Conservation (phyloP, 176 grass and related monocot species). For the Alopecurus myosuroides region DNA sequence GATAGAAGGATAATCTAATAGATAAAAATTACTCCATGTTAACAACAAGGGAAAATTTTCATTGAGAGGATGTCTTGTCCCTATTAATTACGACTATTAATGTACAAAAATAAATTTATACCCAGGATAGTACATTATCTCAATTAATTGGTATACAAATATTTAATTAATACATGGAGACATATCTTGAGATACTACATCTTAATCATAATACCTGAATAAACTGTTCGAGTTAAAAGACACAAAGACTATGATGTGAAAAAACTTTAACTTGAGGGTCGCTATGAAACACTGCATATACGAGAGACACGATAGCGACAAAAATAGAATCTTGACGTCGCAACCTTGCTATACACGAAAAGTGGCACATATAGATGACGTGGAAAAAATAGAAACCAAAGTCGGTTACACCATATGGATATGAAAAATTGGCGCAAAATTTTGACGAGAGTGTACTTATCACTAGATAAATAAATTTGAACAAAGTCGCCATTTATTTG, state of each 20-base stretch:
- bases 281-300: not conserved
- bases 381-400: not conserved
- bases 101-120: not conserved
- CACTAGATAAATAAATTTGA: not conserved
- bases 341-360: not conserved
- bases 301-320: not conserved
- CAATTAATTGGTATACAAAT: not conserved
- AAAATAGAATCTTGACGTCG: too few relatives aligned
- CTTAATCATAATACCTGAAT: not conserved
- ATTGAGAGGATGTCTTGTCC: not conserved
- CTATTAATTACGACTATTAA: not conserved
- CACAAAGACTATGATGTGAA: not conserved
- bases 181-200: not conserved
- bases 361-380: not conserved
- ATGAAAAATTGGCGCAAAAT: not conserved
- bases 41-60: not conserved
- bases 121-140: not conserved
- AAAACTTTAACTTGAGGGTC: not conserved
- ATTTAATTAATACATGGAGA: not conserved
- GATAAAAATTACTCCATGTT: not conserved
- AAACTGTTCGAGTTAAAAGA: not conserved
- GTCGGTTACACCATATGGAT: not conserved
- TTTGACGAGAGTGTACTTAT: not conserved
- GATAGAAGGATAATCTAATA: not conserved
- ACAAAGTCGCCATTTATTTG: not conserved